A percentile compares a stretch with the other conserved stretches of the same genome.
phyloP scores from a whole-genome alignment of 805 yeast species.

The Pichia exigua region DNA sequence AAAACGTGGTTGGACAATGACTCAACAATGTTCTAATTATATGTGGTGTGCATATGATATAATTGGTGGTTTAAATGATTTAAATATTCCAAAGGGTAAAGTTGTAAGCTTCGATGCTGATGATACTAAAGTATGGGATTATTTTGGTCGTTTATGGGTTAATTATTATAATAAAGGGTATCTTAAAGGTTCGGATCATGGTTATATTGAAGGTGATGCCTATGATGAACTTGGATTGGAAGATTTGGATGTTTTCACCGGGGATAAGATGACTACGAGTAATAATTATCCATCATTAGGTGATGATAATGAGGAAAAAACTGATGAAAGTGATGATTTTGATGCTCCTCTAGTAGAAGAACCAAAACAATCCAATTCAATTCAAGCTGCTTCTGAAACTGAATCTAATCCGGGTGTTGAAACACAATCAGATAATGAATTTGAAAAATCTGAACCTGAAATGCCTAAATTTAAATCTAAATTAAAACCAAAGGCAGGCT shows the following conservation, averaged over 20 bases:
- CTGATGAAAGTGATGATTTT: background rate
- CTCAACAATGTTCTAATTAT: slow-evolving; percentile 45
- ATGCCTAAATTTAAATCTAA: background rate
- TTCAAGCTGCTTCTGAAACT: background rate
- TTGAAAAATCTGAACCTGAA: background rate
- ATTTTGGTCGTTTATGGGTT: slow-evolving; percentile 49
- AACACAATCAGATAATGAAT: background rate
- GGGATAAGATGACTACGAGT: background rate
- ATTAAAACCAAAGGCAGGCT: background rate
- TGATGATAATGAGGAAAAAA: background rate
- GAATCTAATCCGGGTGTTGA: background rate
- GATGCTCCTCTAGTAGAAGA: background rate
- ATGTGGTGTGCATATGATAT: slow-evolving; percentile 55
- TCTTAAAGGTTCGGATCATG: slow-evolving; percentile 19
- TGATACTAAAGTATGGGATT: slow-evolving; percentile 30
- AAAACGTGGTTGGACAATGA: slow-evolving; percentile 46
- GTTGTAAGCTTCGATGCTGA: slow-evolving; percentile 31
- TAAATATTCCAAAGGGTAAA: slow-evolving; percentile 36
- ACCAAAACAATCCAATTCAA: background rate
- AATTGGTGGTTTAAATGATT: slow-evolving; percentile 40
- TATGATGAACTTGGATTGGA: slow-evolving; percentile 26
- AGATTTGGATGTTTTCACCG: slow-evolving; percentile 10
- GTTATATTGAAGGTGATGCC: slow-evolving; percentile 26
- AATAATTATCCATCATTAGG: background rate
- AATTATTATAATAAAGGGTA: slow-evolving; percentile 28